Base-by-base conservation (phyloP, 2,329 filamentous ascomycete species). In the Colletotrichum tropicicola region DNA sequence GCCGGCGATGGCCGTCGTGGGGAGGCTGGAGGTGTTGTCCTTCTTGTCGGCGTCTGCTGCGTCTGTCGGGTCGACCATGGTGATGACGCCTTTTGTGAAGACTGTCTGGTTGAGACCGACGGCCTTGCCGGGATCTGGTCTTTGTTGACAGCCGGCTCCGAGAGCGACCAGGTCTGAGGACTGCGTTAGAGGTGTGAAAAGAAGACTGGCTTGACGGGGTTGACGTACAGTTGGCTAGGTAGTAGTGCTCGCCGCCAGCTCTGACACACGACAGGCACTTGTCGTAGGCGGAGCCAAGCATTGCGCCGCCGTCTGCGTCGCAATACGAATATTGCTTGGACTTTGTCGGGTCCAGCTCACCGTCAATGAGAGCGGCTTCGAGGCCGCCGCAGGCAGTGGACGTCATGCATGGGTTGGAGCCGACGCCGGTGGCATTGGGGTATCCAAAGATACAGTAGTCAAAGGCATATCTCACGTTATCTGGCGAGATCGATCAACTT, bases 401-500 rank as follows among this genome's bases (percentile, higher is more conserved):
- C 0, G 84, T 87, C 39, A 80, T 77, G 72, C 85, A 88, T 1
- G 85, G 85, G 12, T 77, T 81, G 1, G 81, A 81, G 8, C 75
- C 77, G 9, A 81, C 72, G 17, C 73, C 76, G 0, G 80, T 80
- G 43, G 78, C 82, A 66, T 87, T 83, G 13, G 82, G 84, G 60
- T 79, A 85, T 9, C 80, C 83, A 69, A 86, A 84, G 48, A 87
- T 69, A 70, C 85, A 88, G 65, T 82, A 82, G 59, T 83, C 79
- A 45, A 87, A 78, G 12, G 81, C 77, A 70, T 85, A 87, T 66
- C 85, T 78, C 44, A 87, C 71, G 67, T 88, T 87, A 67, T 88
- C 85, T 87, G 19, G 6, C 56, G 73, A 2, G 15, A 35, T 4
- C n/a, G n/a, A 12, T 67, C 3, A 59, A 52, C 15, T 3, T 19